Conservation (phyloP, 192 early-diverging fungal genomes). For the Mortierella alpina region DNA sequence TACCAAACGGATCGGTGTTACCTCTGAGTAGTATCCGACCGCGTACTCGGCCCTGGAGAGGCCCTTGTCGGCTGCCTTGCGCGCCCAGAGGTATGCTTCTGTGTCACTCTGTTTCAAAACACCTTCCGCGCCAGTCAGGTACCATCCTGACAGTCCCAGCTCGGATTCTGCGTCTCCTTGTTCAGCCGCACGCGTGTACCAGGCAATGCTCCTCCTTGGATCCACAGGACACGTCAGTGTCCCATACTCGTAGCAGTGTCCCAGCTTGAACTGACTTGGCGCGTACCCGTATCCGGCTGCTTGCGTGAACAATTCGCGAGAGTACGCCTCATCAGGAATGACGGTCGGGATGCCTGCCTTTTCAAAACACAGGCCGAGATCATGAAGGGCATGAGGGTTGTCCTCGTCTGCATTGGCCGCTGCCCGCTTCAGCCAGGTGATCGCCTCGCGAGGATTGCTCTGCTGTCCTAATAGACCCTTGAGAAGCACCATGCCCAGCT, state of each 20-base stretch:
- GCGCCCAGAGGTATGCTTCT: slow-evolving; percentile 97
- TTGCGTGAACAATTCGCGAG: slow-evolving; percentile 90
- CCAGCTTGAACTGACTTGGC: slow-evolving; percentile 92
- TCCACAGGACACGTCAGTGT: slow-evolving; percentile 88
- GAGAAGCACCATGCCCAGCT: slow-evolving; percentile 92
- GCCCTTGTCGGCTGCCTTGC: slow-evolving; percentile 95
- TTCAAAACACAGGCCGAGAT: slow-evolving; percentile 77
- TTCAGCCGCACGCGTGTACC: slow-evolving; percentile 95
- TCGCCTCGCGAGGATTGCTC: slow-evolving; percentile 88
- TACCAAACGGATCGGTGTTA: neutral
- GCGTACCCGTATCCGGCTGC: slow-evolving; percentile 94
- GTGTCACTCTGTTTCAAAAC: slow-evolving; percentile 89
- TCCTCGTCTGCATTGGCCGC: slow-evolving; percentile 87
- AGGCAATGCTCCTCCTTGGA: slow-evolving; percentile 90
- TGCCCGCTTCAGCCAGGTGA: slow-evolving; percentile 94
- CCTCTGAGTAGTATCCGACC: slow-evolving; percentile 95
- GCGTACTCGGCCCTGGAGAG: slow-evolving; percentile 96
- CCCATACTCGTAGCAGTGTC: slow-evolving; percentile 95
- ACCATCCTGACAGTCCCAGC: slow-evolving; percentile 97
- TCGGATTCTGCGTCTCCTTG: slow-evolving; percentile 92
- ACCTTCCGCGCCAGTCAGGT: slow-evolving; percentile 92
- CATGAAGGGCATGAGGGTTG: slow-evolving; percentile 93
- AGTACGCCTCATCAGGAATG: slow-evolving; percentile 84
- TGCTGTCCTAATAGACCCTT: slow-evolving; percentile 82
- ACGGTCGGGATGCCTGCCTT: slow-evolving; percentile 68